Conservation (phyloP, 1,139 yeast species). For the Geotrichum europaeum region DNA sequence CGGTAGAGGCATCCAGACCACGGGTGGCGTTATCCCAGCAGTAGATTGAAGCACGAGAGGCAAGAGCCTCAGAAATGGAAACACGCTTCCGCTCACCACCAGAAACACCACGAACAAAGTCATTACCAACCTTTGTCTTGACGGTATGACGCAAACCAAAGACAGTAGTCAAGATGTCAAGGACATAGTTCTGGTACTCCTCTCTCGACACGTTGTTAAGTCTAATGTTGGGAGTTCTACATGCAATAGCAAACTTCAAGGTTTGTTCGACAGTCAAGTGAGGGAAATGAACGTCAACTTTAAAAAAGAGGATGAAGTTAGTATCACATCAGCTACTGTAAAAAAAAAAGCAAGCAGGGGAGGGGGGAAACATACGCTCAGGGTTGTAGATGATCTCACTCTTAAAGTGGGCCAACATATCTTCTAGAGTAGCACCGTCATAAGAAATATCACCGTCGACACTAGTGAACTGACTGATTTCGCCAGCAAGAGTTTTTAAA, state of each 20-base stretch:
- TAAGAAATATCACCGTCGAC: slow-evolving; percentile 41
- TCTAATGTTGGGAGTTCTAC: slow-evolving; percentile 49
- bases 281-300: neutral
- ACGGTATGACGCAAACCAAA: slow-evolving; percentile 52
- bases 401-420: slow-evolving; percentile 43
- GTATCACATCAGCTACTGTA: slow-evolving; percentile 55
- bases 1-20: slow-evolving; percentile 66
- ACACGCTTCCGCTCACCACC: slow-evolving; percentile 60
- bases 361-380: slow-evolving; percentile 31
- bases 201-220: slow-evolving; percentile 44
- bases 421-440: slow-evolving; percentile 45
- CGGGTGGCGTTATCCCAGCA: slow-evolving; percentile 70
- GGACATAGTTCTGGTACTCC: slow-evolving; percentile 42
- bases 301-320: slow-evolving; percentile 54
- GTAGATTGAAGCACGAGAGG: slow-evolving; percentile 49
- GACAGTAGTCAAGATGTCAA: slow-evolving; percentile 46
- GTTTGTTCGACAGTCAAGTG: slow-evolving; percentile 56
- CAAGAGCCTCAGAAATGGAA: slow-evolving; percentile 53
- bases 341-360: slow-evolving; percentile 37
- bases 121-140: slow-evolving; percentile 52
- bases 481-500: slow-evolving; percentile 49
- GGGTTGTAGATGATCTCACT: slow-evolving; percentile 53
- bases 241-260: slow-evolving; percentile 50
- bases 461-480: slow-evolving; percentile 37
- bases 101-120: slow-evolving; percentile 52